Base-by-base conservation (phyloP, 2,329 filamentous ascomycete genomes). In the Tolypocladium cylindrosporum region DNA sequence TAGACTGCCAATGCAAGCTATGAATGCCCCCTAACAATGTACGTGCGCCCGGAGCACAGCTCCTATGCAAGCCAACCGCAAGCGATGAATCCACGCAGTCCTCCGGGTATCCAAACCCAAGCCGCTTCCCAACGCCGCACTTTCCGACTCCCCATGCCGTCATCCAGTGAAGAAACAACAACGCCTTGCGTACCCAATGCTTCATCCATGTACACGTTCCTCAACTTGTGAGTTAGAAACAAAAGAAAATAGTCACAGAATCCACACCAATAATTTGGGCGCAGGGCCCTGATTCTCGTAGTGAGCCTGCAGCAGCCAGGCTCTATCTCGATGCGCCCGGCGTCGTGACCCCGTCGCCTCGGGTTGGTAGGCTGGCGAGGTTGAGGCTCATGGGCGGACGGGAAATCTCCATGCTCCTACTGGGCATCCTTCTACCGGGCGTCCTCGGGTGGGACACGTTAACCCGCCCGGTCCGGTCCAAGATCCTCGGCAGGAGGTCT, bases 361-460 rank as follows among this genome's bases (percentile, higher is more conserved):
- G 52, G 14, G 39, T 19, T 1, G 24, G 24, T 19, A 42, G 54
- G 14, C 21, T 27, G 4, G 48, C 55, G 7, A 56, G 9, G 37
- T 54, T n/a, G 24, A 55, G 43, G 10, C 14, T 54, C 34, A 69
- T 61, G 8, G 63, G 45, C 4, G 69, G 69, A 42, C 82, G 72
- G 36, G 76, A 68, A 50, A 85, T 79, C 61, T 85, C 82, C 63
- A 84, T 63, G 65, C 82, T 85, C 57, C 82, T 71, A 61, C 81
- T 84, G 1, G 80, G 78, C 57, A 83, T 77, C 24, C 77, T 67
- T 16, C 80, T 72, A 4, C 80, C 81, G 0, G 82, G 81, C 0
- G 80, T 84, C 50, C 78, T 71, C 1, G 82, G 82, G 58, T 84
- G 80, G 0, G 75, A 77, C 1, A 85, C 79, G 58, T 84, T 84